These are phyloP conservation scores for Rutstroemia sp. DNA, from an alignment of 2,329 filamentous ascomycete genomes.

Conservation along the genomic window DNA sequence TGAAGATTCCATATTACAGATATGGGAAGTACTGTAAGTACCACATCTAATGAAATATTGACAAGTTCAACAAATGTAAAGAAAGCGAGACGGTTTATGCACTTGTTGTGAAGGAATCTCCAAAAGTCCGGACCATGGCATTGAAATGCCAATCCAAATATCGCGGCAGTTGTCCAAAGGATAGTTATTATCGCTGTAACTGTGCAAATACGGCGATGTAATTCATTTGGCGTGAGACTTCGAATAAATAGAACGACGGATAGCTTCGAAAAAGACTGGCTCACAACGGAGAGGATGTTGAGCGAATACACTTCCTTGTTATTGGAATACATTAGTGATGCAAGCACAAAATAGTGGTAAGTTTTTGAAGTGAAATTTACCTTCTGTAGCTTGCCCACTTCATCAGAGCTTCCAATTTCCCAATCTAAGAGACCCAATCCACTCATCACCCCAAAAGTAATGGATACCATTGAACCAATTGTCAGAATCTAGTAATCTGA, in stretches of 20 bases:
- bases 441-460: too few species aligned
- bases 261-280: not conserved
- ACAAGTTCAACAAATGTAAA: not conserved
- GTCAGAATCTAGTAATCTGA: too few species aligned
- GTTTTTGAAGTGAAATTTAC: too few species aligned
- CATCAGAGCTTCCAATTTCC: too few species aligned
- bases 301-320: too few species aligned
- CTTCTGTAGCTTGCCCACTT: too few species aligned
- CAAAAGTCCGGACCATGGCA: not conserved
- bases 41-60: not conserved
- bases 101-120: not conserved
- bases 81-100: not conserved
- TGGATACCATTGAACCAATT: too few species aligned
- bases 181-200: too few species aligned
- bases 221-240: not conserved
- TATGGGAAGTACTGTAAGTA: not conserved
- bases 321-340: too few species aligned
- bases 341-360: too few species aligned
- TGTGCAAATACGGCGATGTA: too few species aligned
- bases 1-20: not conserved
- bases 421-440: too few species aligned
- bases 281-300: not conserved
- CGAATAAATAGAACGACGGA: not conserved
- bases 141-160: not conserved
- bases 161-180: not conserved